Conservation (phyloP, 2,329 filamentous ascomycete species). For the Sphaerulina populicola region DNA sequence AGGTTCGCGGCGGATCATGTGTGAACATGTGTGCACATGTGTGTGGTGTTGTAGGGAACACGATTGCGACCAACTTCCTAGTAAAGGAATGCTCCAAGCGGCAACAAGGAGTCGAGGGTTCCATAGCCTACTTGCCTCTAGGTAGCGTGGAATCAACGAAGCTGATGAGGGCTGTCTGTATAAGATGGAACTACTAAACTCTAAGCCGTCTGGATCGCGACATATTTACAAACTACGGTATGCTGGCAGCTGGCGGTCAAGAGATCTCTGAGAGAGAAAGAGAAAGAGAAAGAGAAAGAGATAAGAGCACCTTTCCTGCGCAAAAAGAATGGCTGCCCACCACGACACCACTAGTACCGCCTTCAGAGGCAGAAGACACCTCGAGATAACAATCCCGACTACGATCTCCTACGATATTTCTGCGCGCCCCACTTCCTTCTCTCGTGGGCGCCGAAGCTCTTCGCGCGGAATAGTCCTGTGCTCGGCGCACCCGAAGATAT, state of each 20-base stretch:
- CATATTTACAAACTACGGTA: too few relatives aligned
- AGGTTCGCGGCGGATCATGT: background rate
- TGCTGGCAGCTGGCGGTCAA: too few relatives aligned
- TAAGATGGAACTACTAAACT: too few relatives aligned
- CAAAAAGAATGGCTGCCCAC: background rate
- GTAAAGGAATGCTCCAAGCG: background rate
- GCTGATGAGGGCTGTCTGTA: too few relatives aligned
- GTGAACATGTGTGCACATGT: background rate
- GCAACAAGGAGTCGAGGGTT: background rate
- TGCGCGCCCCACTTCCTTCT: slow-evolving; percentile 16
- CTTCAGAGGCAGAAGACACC: slow-evolving; percentile 6
- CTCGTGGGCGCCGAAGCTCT: slow-evolving; percentile 16
- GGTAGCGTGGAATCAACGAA: too few relatives aligned
- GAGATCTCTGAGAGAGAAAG: too few relatives aligned
- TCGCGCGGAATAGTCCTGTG: slow-evolving; percentile 9
- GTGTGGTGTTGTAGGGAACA: background rate
- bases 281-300: too few relatives aligned
- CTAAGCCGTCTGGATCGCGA: too few relatives aligned
- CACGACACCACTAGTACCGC: background rate
- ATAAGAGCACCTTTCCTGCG: too few relatives aligned
- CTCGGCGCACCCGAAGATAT: slow-evolving; percentile 15
- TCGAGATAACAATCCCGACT: slow-evolving; percentile 13
- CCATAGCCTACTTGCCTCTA: too few relatives aligned
- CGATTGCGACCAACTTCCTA: background rate
- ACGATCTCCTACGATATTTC: slow-evolving; percentile 13